Base-by-base conservation (phyloP, 305 asterid genomes). In the Fraxinus dipetala region DNA sequence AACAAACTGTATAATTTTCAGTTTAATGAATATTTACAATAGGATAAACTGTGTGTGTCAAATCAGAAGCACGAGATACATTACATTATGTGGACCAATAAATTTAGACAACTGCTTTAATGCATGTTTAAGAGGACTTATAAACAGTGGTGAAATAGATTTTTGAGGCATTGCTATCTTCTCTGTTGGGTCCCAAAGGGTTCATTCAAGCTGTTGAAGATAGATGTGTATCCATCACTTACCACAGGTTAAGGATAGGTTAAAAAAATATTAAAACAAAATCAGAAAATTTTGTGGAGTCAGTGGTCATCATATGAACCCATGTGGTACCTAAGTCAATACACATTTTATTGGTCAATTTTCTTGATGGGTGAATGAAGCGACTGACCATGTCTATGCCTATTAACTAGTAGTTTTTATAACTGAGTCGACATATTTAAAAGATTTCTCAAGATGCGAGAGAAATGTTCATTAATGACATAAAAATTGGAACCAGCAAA, bases 141-240 rank as follows among this genome's bases (percentile, higher is more conserved):
- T 38, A 38, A 9, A 38, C 11, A 8, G 45, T 8, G 2, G 43
- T 36, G 43, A 9, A 36, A 38, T 10, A 8, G 45, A 38, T 38
- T 8, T 38, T 38, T 38, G 98, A 95, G 89, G 80, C 88, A 1
- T 86, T 95, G 91, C 89, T 95, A 1, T 82, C 93, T 4, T 90
- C 94, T 36, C 88, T 92, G 38, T 78, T 93, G 83, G 97, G 98
- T 26, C 79, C 89, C 3, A 93, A 84, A 80, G 84, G 97, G 98
- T 38, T 90, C 94, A 3, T 90, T 95, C 59, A 93, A 89, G 93
- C 84, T 93, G 76, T 70, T 90, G 89, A 92, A 90, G 86, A 97
- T 95, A 1, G 97, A 93, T 82, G 43, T 36, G 43, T 36, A 7
- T 6, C 11, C 43, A 8, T 36, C 43, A 1, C 43, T 36, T 91